Base-by-base conservation (phyloP, 1,139 yeast genomes). In the Diutina mesorugosa region DNA sequence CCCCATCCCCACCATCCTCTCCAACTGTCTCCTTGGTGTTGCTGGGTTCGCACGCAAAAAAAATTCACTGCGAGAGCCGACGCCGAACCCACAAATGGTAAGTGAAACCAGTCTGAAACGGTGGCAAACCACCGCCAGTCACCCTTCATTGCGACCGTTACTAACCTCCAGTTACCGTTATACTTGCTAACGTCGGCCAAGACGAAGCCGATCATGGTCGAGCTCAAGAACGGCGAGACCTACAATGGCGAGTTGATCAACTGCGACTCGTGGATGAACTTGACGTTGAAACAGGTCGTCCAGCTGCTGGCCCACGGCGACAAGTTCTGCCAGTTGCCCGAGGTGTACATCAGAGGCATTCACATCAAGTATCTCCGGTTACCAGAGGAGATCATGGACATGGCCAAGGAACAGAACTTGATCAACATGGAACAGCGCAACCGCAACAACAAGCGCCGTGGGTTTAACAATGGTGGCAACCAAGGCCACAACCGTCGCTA, bases 201-300 rank as follows among this genome's bases (percentile, higher is more conserved):
- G 53, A 32, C 53, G 14, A 50, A 91, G 70, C 84, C 91, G 53
- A 93, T 93, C 7, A 93, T 95, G 57, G 89, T 93, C 30, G 99
- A 93, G 67, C 76, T 93, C 65, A 93, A 93, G 69, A 90, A 93
- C 69, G 98, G 98, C 41, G 97, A 90, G 66, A 85, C 95, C 14
- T 77, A 90, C 59, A 88, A 87, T 66, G 99, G 99, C 48, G 83
- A 81, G 60, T 77, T 93, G 50, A 80, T 88, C 52, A 82, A 91
- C 6, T 96, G 95, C 51, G 79, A 96, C 5, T 97, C 97, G 45
- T 82, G 88, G 62, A 93, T 93, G 99, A 93, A 93, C 71, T 84
- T 95, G 63, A 89, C 96, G 1, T 76, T 95, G 58, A 77, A 77
- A 52, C 85, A 90, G 62, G 98, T 87, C 28, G 81, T 85, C 56